A percentile compares a stretch with the other conserved stretches of the same genome.
These are phyloP conservation scores for Ocimum tenuiflorum DNA, from an alignment of 257 asterid genomes.

Conservation along the genomic window DNA sequence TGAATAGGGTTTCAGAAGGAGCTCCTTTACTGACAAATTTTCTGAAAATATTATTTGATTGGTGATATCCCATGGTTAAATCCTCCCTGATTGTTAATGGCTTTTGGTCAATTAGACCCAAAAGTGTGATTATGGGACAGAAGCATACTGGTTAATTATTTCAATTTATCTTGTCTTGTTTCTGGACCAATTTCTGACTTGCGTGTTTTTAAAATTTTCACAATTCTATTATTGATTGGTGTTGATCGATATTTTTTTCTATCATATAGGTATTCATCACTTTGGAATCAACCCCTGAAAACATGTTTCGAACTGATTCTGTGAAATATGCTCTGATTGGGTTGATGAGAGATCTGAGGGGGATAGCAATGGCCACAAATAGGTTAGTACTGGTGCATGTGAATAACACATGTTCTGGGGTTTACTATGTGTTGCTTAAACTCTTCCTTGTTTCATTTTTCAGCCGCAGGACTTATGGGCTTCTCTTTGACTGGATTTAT, in stretches of 20 bases:
- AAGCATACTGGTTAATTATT: background rate
- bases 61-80: background rate
- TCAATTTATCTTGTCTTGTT: background rate
- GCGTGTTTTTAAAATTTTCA: background rate
- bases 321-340: constrained; percentile 89
- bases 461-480: constrained; percentile 91
- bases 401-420: background rate
- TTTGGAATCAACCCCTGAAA: constrained; percentile 72
- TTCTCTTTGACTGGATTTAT: constrained; percentile 96
- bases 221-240: constrained; percentile 3
- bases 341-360: constrained; percentile 96
- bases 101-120: background rate
- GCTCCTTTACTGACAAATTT: background rate
- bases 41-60: background rate
- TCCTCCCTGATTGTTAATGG: constrained; percentile 7
- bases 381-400: constrained; percentile 40
- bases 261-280: constrained; percentile 56
- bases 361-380: constrained; percentile 90
- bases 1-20: constrained; percentile 2
- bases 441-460: constrained; percentile 22
- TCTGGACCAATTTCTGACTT: background rate
- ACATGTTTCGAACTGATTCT: constrained; percentile 71
- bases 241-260: constrained; percentile 21
- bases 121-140: background rate
- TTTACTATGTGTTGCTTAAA: constrained; percentile 7